Base-by-base conservation (phyloP, 2,329 filamentous ascomycete species). In the Penicillium sp. region DNA sequence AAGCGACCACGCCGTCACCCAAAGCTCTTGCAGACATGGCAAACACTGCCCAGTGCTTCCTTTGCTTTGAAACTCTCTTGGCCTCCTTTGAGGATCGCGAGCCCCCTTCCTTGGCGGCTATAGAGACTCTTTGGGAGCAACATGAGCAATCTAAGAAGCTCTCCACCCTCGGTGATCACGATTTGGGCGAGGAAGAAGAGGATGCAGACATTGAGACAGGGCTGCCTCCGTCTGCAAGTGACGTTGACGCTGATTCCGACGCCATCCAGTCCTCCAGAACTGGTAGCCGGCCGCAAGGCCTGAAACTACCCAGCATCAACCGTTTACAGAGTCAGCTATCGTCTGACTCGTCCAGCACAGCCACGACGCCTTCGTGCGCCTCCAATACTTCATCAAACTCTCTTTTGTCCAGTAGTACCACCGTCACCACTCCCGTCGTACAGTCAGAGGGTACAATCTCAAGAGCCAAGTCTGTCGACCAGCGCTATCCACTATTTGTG, bases 41-140 rank as follows among this genome's bases (percentile, higher is more conserved):
- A 50, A 89, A 89, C 58, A 78, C 85, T 69, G 89, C 88, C 60
- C 94, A 98, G 78, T 97, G 93, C 77, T 87, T 94, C 70, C 93
- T 89, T 77, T 97, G 93, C 81, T 98, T 99, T 82, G 95, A 99
- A 78, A 83, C 83, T 41, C 87, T 99, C 39, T 83, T 86, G 51
- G 89, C 93, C 55, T 85, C 87, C 60, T 90, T 96, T 66, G 85
- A 91, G 66, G 80, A 84, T 63, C 88, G 89, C 61, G 82, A 87
- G 59, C 79, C 90, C 11, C 81, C 92, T 67, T 82, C 81, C 50
- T 85, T 98, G 24, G 75, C 81, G 44, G 82, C 89, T 63, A 83
- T 96, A 60, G 85, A 94, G 77, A 79, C 85, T 18, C 85, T 89
- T 7, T 96, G 86, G 84, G 79, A 81, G 50, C 76, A 81, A 63